Evolutionary conservation across 495 filamentous ascomycete genomes (phyloP).

Genomic region (Aspergillus wentii): DNA sequence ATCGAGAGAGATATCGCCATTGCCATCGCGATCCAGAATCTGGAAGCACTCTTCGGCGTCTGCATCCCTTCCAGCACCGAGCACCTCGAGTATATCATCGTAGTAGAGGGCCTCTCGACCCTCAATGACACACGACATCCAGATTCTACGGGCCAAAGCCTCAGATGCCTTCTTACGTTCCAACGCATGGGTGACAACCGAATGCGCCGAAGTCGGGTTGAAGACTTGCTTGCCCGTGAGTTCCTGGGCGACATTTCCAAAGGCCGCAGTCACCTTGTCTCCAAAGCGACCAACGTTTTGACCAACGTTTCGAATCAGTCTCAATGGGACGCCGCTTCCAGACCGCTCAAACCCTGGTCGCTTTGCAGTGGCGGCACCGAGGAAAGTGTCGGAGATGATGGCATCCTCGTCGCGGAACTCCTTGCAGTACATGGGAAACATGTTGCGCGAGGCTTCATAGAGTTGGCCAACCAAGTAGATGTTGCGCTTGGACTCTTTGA

Average conservation of each 20-base stretch:
- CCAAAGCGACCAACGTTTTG: constrained; percentile 75
- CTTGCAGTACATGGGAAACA: constrained; percentile 87
- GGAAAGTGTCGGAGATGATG: constrained; percentile 76
- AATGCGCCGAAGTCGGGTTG: constrained; percentile 83
- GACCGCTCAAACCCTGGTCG: constrained; percentile 37
- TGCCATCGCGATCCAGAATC: constrained; percentile 77
- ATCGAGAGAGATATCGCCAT: constrained; percentile 89
- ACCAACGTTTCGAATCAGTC: constrained; percentile 57
- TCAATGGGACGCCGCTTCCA: constrained; percentile 68
- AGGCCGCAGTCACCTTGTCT: constrained; percentile 84
- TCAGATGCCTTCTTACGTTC: constrained; percentile 79
- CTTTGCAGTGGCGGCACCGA: constrained; percentile 32
- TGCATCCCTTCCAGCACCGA: constrained; percentile 62
- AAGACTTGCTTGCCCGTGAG: constrained; percentile 94
- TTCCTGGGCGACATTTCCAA: constrained; percentile 92
- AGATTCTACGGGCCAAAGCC: constrained; percentile 84
- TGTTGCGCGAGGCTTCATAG: constrained; percentile 78
- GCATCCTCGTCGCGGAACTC: constrained; percentile 92
- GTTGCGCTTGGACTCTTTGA: constrained; percentile 83
- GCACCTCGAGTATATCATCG: constrained; percentile 83
- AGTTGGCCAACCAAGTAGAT: constrained; percentile 73
- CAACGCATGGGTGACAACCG: constrained; percentile 80
- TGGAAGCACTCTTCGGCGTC: constrained; percentile 82
- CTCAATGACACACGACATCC: constrained; percentile 97
- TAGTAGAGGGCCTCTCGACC: constrained; percentile 71